Evolutionary conservation across 768 basidiomycete species (phyloP).

Genomic region (Mycena albidolilacea): DNA sequence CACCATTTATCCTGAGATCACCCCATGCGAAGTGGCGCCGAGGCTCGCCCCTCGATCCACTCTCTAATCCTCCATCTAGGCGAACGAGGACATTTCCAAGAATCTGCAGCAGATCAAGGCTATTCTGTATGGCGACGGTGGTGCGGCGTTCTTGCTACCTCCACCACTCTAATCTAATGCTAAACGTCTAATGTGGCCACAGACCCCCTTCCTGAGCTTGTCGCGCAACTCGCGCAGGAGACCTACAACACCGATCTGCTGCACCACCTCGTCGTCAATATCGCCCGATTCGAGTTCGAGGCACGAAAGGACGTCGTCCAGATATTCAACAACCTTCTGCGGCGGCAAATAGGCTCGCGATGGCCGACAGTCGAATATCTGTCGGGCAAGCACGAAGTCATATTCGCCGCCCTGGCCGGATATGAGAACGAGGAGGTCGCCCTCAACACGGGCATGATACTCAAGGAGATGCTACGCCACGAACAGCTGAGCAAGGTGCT

Average conservation of each 20-base stretch:
- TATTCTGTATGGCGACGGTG: constrained; percentile 90
- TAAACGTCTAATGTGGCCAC: constrained; percentile 26
- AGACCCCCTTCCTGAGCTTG: constrained; percentile 91
- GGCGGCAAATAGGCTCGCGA: constrained; percentile 93
- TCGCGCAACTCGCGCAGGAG: constrained; percentile 96
- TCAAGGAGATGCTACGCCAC: constrained; percentile 96
- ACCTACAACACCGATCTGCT: constrained; percentile 94
- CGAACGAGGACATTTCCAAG: constrained; percentile 91
- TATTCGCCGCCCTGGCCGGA: constrained; percentile 89
- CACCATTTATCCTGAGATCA: constrained; percentile 2
- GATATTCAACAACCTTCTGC: constrained; percentile 90
- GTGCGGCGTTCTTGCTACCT: constrained; percentile 56
- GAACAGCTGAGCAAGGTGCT: constrained; percentile 92
- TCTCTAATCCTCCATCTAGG: constrained; percentile 60
- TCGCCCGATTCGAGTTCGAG: constrained; percentile 94
- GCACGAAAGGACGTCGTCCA: constrained; percentile 89
- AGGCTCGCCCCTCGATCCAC: constrained; percentile 16
- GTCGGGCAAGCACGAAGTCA: constrained; percentile 76
- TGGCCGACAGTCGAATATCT: constrained; percentile 98
- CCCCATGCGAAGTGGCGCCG: constrained; percentile 1
- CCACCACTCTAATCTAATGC: neutral
- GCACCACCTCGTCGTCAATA: constrained; percentile 82
- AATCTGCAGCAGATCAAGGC: constrained; percentile 92
- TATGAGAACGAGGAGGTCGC: constrained; percentile 98
- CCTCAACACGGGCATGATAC: constrained; percentile 97